Percentiles rank a stretch among this genome's conserved stretches.
These are phyloP conservation scores for Claviceps spartinae DNA, from an alignment of 2,329 filamentous ascomycete species.

Conservation along the genomic window DNA sequence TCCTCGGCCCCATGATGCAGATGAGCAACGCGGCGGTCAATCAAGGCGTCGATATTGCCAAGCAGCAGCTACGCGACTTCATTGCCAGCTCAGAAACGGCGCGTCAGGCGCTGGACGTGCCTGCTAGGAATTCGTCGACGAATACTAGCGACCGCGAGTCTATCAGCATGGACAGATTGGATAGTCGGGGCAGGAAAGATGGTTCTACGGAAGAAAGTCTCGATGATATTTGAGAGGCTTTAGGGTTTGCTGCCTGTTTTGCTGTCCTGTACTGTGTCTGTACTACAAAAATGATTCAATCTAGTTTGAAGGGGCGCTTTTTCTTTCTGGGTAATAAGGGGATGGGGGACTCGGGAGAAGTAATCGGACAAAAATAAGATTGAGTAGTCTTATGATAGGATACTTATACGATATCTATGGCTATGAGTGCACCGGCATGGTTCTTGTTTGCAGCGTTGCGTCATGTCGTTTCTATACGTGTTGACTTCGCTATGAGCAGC, in stretches of 20 bases:
- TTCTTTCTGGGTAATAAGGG: conserved; percentile 2
- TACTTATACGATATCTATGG: conserved; percentile 9
- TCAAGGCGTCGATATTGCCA: conserved; percentile 83
- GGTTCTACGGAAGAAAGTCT: conserved; percentile 34
- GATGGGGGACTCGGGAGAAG: neutral
- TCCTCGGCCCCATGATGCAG: conserved; percentile 90
- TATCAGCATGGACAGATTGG: conserved; percentile 46
- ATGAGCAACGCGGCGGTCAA: conserved; percentile 81
- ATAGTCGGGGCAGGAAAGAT: conserved; percentile 42
- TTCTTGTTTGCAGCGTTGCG: neutral
- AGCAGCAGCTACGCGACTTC: conserved; percentile 81
- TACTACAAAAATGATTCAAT: neutral
- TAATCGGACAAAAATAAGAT: neutral
- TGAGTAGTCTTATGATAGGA: conserved; percentile 5
- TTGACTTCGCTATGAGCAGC: neutral
- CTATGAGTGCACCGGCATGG: neutral
- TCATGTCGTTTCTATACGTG: neutral
- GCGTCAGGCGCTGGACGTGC: conserved; percentile 69
- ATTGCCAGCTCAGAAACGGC: conserved; percentile 78
- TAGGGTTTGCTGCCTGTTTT: neutral
- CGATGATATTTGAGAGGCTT: conserved; percentile 39
- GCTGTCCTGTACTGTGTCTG: neutral
- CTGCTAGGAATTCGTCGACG: conserved; percentile 18
- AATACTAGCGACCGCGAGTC: conserved; percentile 26
- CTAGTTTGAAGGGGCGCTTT: neutral